Evolutionary conservation across 225 moss, liverwort and hornwort species (phyloP).

Genomic region (Pleurozium schreberi): DNA sequence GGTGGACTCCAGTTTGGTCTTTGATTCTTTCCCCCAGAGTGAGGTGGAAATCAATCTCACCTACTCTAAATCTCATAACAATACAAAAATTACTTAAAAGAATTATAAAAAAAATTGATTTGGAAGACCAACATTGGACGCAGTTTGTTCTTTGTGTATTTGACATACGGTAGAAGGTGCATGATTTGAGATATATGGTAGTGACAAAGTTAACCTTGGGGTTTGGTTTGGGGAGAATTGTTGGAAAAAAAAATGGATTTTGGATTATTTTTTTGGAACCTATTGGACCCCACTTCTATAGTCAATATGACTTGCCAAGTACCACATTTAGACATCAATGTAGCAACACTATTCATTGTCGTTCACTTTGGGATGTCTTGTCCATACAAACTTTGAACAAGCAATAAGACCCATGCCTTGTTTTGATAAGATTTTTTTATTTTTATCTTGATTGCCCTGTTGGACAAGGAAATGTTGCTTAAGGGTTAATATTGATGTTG

Average conservation of each 20-base stretch:
- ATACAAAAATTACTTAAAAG: not conserved
- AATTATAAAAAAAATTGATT: no score
- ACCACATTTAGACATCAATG: not conserved
- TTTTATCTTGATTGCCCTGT: fast-evolving
- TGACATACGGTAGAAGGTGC: not conserved
- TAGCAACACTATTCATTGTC: not conserved
- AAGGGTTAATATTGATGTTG: not conserved
- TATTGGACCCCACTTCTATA: not conserved
- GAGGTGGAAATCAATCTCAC: not conserved
- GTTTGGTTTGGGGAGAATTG: not conserved
- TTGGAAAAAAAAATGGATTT: not conserved
- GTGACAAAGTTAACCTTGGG: not conserved
- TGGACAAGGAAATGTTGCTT: not conserved
- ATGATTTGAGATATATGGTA: not conserved
- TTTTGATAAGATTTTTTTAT: not conserved
- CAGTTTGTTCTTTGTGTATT: not conserved
- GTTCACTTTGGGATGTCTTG: not conserved
- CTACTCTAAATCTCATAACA: not conserved
- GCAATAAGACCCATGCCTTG: fast-evolving
- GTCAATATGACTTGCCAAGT: not conserved
- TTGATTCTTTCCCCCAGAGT: not conserved
- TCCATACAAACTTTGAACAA: not conserved
- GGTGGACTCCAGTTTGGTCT: not conserved
- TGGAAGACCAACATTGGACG: not conserved
- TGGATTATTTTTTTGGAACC: fast-evolving